Base-by-base conservation (phyloP, 768 basidiomycete species). In the Galerina marginata region DNA sequence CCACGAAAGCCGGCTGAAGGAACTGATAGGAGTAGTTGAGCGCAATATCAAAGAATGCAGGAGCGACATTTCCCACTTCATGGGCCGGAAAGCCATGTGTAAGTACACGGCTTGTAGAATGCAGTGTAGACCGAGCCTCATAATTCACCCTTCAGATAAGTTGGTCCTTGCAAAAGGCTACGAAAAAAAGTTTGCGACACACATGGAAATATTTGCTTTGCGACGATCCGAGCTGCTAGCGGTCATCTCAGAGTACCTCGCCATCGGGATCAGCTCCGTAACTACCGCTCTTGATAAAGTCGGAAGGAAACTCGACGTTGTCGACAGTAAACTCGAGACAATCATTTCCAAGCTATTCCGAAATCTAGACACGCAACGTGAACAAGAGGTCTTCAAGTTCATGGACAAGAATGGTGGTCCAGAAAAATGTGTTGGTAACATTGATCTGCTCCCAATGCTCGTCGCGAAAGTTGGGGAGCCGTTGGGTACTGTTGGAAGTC, bases 391-490 rank as follows among this genome's bases (percentile, higher is more conserved):
- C 5, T 55, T 65, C 20, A 64, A 65, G 16, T 72, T 77, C 52
- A 67, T 80, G 11, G 66, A 72, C 15, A 65, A 69, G 14, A 71
- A 75, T 23, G 75, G 76, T 16, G 77, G 77, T 14, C 63, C 68
- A 1, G 61, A 65, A 23, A 72, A 70, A 16, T 75, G 72, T 44
- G 51, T 76, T 16, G 67, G 72, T 15, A 69, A 74, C 50, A 72
- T 74, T 37, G 65, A 67, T 12, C 56, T 69, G 37, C 65, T 79
- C 1, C 59, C 63, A 16, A 68, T 71, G 49, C 65, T 74, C 36
- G 50, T 72, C 4, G 9, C 55, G 11, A 74, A 63, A 46, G 64
- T 60, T 44, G 71, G 67, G 16, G 72, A 71, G 45, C 58, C 36
- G n/a, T 44, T 47, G 2, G 51, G 48, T n/a, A 55, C 47, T 11